Evolutionary conservation across 1,284 basidiomycete genomes (phyloP).

Genomic region (Cryptococcus sp.): DNA sequence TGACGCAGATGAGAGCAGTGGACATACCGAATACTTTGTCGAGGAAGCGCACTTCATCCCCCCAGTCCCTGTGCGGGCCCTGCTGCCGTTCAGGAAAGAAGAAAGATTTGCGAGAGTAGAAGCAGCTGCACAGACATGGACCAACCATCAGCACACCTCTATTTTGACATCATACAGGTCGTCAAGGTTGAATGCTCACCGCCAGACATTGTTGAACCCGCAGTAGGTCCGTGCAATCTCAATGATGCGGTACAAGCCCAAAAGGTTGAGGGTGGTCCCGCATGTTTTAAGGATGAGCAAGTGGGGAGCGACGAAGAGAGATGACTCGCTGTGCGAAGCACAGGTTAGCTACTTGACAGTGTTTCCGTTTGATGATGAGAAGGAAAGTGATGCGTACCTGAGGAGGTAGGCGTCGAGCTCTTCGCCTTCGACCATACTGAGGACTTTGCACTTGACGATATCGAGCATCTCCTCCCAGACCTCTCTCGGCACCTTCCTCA

Average conservation of each 20-base stretch:
- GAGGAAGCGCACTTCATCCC: slow-evolving; percentile 85
- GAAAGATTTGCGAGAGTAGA: slow-evolving; percentile 98
- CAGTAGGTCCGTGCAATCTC: slow-evolving; percentile 82
- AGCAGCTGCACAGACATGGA: slow-evolving; percentile 56
- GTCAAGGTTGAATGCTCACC: slow-evolving; percentile 54
- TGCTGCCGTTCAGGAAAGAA: slow-evolving; percentile 98
- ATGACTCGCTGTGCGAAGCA: slow-evolving; percentile 78
- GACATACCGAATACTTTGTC: slow-evolving; percentile 76
- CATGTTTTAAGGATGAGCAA: slow-evolving; percentile 98
- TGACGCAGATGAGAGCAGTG: too few relatives aligned
- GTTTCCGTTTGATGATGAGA: not conserved
- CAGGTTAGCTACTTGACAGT: not conserved
- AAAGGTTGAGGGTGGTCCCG: slow-evolving; percentile 95
- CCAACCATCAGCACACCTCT: not conserved
- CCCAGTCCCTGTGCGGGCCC: slow-evolving; percentile 94
- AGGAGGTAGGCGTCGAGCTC: slow-evolving; percentile 95
- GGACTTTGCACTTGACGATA: slow-evolving; percentile 95
- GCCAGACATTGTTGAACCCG: slow-evolving; percentile 71
- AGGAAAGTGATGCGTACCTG: slow-evolving; percentile 63
- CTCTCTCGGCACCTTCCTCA: slow-evolving; percentile 72
- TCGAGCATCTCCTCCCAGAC: slow-evolving; percentile 98
- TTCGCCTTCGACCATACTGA: slow-evolving; percentile 81
- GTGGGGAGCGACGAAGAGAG: slow-evolving; percentile 93
- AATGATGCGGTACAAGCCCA: slow-evolving; percentile 89
- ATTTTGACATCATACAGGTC: not conserved